Conservation (phyloP, 129 eudicot genomes). For the Lactuca sativa region DNA sequence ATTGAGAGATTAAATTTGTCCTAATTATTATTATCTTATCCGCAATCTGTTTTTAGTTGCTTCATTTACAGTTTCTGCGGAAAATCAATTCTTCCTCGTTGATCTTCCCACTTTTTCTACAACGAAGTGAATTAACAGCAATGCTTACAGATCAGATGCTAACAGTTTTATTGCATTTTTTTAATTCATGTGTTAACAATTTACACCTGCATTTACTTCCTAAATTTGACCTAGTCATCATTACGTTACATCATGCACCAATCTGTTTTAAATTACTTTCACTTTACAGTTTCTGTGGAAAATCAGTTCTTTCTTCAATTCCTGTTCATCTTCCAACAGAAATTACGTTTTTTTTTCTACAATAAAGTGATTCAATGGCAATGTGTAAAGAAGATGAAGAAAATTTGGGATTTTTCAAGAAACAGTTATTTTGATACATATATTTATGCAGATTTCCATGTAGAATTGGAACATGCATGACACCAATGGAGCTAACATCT, state of each 20-base stretch:
- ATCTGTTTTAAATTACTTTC: neutral
- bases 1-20: neutral
- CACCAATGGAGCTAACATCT: conserved; percentile 55
- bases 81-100: neutral
- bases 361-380: too few relatives aligned
- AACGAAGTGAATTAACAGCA: conserved; percentile 8
- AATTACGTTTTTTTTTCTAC: too few relatives aligned
- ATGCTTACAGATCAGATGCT: neutral
- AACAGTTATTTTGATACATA: neutral
- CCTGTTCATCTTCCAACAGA: neutral
- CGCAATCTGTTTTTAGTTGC: neutral
- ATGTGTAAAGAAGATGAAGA: too few relatives aligned
- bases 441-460: conserved; percentile 59
- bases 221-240: neutral
- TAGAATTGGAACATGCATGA: conserved; percentile 52
- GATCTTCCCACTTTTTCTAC: neutral
- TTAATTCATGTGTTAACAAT: too few relatives aligned
- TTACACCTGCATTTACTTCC: neutral
- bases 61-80: conserved; percentile 15
- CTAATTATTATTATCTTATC: too few relatives aligned
- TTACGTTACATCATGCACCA: neutral
- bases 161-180: neutral
- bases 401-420: neutral
- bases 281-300: neutral
- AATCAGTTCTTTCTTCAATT: neutral